Evolutionary conservation across 768 basidiomycete genomes (phyloP), one percentile per base, ranked within the genome.

Genomic region (Nidula microcarpa): DNA sequence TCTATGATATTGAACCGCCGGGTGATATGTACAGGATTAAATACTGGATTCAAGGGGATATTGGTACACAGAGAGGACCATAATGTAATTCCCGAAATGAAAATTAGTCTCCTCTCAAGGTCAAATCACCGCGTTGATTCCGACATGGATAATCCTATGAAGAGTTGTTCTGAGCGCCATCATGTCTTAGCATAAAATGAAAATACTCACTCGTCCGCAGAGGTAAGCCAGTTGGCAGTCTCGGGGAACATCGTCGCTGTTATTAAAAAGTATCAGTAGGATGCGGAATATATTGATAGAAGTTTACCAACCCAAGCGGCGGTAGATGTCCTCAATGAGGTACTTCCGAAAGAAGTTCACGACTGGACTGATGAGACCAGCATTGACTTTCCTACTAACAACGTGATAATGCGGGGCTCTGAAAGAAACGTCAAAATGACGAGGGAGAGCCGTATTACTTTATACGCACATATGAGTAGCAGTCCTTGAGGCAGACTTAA

Each of bases 281-380:
- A 10, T 16, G 37, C 13, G 33, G 5, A 17, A 37, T 33, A 23
- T 3, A 41, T n/a, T 6, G 3, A 35, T 10, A 55, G 14, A 33
- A 18, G n/a, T 23, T n/a, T 4, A 62, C 71, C 52, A 52, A 83
- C 80, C 69, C 36, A 87, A 62, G 18, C 82, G 78, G 37, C 76
- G 77, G 64, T 87, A 87, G 1, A 89, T 59, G n/a, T 75, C 78
- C 60, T 87, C 85, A 37, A 87, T 77, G 18, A 87, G 68, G 49
- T 79, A 66, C 13, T 60, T 67, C 34, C 86, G 71, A 8, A 80
- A 16, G 67, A 73, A 79, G 49, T 75, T 75, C 10, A 72, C 54
- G 18, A 74, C 35, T 0, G 63, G 58, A 0, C 71, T 63, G 9
- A 75, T 47, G 36, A 62, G 61, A 3, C 74, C 72, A 33, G 60